A percentile compares a stretch with the other conserved stretches of the same genome.
phyloP scores from a whole-genome alignment of 108 stramenopile genomes.

The Skeletonema menzelii region DNA sequence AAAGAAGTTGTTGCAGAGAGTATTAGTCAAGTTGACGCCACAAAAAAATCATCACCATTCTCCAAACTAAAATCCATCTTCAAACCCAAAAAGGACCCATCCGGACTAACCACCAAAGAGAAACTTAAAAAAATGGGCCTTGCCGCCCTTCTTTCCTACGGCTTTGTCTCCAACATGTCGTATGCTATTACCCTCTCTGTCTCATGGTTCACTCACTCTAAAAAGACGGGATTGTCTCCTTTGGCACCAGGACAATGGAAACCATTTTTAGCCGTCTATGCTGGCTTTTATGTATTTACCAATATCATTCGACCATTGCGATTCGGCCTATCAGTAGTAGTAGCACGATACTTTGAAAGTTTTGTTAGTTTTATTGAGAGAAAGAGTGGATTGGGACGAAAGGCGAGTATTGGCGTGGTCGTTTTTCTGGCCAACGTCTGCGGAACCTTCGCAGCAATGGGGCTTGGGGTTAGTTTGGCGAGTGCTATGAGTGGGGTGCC shows the following conservation, averaged over 20 bases:
- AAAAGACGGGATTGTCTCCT: constrained; percentile 55
- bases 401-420: constrained; percentile 54
- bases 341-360: constrained; percentile 68
- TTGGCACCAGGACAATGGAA: constrained; percentile 72
- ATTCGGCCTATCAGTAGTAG: constrained; percentile 52
- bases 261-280: constrained; percentile 62
- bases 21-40: background rate
- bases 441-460: constrained; percentile 66
- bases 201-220: constrained; percentile 62
- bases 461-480: constrained; percentile 62
- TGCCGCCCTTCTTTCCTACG: constrained; percentile 83
- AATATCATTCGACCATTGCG: constrained; percentile 60
- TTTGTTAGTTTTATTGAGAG: constrained; percentile 55
- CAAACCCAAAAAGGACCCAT: background rate
- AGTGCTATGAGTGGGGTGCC: constrained; percentile 69
- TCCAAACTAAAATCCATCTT: constrained; percentile 12
- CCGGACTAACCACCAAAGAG: constrained; percentile 43
- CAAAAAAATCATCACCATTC: background rate
- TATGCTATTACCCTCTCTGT: constrained; percentile 73
- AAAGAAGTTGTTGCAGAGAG: background rate
- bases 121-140: constrained; percentile 80
- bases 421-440: constrained; percentile 70
- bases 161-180: constrained; percentile 86
- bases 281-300: constrained; percentile 57
- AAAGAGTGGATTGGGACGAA: constrained; percentile 35